Conservation (phyloP, 192 early-diverging fungal genomes). For the Podila clonocystis region DNA sequence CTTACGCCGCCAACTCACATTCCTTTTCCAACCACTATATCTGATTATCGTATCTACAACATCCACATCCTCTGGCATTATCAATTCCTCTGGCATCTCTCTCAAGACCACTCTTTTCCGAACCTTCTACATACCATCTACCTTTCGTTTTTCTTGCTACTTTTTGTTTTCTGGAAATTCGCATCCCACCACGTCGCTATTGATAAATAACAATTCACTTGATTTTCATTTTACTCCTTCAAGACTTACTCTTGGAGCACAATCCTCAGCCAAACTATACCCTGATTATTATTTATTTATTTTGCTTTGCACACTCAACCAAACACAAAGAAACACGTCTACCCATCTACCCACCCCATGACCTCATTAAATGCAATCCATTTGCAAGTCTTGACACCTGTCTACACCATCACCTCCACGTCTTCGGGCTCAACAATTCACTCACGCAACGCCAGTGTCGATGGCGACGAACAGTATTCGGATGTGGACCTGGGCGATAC, state of each 20-base stretch:
- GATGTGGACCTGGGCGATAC: background rate
- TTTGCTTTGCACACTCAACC: background rate
- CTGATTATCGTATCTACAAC: too few species aligned
- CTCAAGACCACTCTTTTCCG: too few species aligned
- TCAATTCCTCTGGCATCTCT: too few species aligned
- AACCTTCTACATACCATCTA: too few species aligned
- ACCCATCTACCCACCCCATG: background rate
- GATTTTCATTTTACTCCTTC: background rate
- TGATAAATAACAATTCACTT: background rate
- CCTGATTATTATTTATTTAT: too few species aligned
- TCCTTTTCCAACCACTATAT: too few species aligned
- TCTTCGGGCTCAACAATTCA: constrained; percentile 9
- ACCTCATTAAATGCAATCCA: constrained; percentile 18
- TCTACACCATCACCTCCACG: background rate
- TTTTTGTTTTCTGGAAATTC: too few species aligned
- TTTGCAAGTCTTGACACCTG: constrained; percentile 6
- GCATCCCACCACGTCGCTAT: too few species aligned
- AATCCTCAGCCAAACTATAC: background rate
- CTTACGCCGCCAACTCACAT: too few species aligned
- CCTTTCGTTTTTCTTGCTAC: too few species aligned
- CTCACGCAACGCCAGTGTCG: background rate
- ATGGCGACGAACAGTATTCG: background rate
- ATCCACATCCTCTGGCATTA: too few species aligned
- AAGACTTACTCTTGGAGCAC: background rate
- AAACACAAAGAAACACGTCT: background rate